Base-by-base conservation (phyloP, 306 rosid genomes). In the Cicer judaicum region DNA sequence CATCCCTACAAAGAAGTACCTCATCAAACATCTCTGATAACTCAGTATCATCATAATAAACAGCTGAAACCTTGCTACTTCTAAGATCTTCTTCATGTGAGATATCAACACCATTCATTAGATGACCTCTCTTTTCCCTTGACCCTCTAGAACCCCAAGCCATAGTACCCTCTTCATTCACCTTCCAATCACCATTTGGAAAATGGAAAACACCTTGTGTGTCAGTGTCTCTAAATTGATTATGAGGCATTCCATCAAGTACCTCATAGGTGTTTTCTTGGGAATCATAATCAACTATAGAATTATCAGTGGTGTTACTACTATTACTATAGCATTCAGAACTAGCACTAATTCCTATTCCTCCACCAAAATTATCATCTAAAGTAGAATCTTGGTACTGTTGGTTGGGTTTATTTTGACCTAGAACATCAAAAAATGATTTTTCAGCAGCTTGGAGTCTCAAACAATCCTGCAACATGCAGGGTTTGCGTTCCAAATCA, bases 341-440 rank as follows among this genome's bases (percentile, higher is more conserved):
- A 29, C 85, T 73, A 67, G 60, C 15, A 65, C 40, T 65, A 67
- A 41, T 44, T 40, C 16, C 65, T 2, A 10, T 66, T 18, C 76
- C 54, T 38, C 52, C 52, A 57, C 68, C 64, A 15, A 71, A 82
- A 54, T 56, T 66, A 73, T 84, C 82, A 63, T 69, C 34, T 24
- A 24, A 24, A 24, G 34, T 24, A 24, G 3, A 24, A 24, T 24
- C 34, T 24, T 24, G 34, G 34, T 2, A 24, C 34, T 24, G 34
- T 24, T 24, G 34, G 34, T 24, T 24, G 34, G 34, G 34, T 24
- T 24, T 24, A 24, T 24, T 24, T 24, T 24, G 65, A 75, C 90
- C 90, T 56, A 94, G 77, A 40, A 68, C 94, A 76, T 94, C 97
- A 53, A 86, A 94, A 84, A 94, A 94, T 0, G 94, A 88, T 82